phyloP scores from a whole-genome alignment of 1,139 yeast species.

The Pichia sp. region DNA sequence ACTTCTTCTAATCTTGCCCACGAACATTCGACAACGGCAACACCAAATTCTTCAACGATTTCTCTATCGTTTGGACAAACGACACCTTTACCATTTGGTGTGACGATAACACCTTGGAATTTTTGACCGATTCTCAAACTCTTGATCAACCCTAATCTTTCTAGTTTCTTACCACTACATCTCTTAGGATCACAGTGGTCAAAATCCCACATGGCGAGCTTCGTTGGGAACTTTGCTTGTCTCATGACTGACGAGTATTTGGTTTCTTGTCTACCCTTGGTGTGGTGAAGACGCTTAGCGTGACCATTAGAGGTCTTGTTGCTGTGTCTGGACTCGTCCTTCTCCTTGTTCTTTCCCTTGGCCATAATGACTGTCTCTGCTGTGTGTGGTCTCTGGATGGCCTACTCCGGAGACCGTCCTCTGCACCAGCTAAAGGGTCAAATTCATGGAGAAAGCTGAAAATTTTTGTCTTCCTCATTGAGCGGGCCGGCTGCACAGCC shows the following conservation, averaged over 20 bases:
- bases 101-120: slow-evolving; percentile 84
- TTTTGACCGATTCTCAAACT: slow-evolving; percentile 86
- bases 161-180: slow-evolving; percentile 94
- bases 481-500: no score
- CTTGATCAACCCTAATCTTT: slow-evolving; percentile 80
- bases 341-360: slow-evolving; percentile 62
- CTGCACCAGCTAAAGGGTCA: no score
- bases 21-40: slow-evolving; percentile 97
- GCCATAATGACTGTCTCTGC: slow-evolving; percentile 41
- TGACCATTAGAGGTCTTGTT: slow-evolving; percentile 56
- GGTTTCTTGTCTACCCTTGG: slow-evolving; percentile 50
- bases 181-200: slow-evolving; percentile 99
- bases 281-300: slow-evolving; percentile 49
- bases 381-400: background rate
- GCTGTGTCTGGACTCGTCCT: slow-evolving; percentile 37
- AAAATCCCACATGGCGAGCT: slow-evolving; percentile 91
- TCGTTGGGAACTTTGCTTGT: slow-evolving; percentile 54
- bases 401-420: background rate
- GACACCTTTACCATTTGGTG: slow-evolving; percentile 89
- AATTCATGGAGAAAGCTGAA: no score
- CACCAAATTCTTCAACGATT: slow-evolving; percentile 77
- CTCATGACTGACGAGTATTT: slow-evolving; percentile 24
- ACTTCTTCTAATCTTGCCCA: slow-evolving; percentile 97
- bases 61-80: slow-evolving; percentile 88
- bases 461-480: no score